Percentiles rank a stretch among this genome's conserved stretches.
These are phyloP conservation scores for Gymnopilus junonius DNA, from an alignment of 768 basidiomycete genomes.

Conservation along the genomic window DNA sequence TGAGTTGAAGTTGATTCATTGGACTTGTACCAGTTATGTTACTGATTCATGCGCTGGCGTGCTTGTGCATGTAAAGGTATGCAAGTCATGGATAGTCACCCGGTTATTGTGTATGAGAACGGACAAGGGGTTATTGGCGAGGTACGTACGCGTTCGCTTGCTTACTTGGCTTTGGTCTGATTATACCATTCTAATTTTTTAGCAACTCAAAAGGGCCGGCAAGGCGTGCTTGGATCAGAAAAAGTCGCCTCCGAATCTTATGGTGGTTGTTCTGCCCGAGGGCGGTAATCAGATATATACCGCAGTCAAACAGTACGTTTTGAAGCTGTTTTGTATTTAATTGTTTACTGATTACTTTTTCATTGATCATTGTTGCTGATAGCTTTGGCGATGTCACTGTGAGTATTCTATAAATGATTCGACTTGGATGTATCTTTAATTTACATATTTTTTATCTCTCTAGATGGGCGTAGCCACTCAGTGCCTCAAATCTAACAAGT, in stretches of 20 bases:
- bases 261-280: conserved; percentile 76
- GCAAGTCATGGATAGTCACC: conserved; percentile 45
- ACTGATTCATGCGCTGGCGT: too few species aligned
- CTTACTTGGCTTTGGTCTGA: conserved; percentile 15
- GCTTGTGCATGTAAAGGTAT: conserved; percentile 59
- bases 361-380: conserved; percentile 48
- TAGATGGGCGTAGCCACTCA: conserved; percentile 83
- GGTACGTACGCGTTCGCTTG: conserved; percentile 16
- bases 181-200: conserved; percentile 38
- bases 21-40: too few species aligned
- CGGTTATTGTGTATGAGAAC: conserved; percentile 58
- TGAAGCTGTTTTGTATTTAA: neutral
- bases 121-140: conserved; percentile 56
- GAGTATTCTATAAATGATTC: conserved; percentile 48
- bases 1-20: conserved; percentile 43
- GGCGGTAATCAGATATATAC: conserved; percentile 75
- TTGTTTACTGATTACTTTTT: neutral
- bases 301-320: conserved; percentile 80
- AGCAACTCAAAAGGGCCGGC: conserved; percentile 60
- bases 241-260: conserved; percentile 50
- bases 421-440: neutral
- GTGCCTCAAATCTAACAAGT: conserved; percentile 71
- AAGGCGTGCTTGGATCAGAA: conserved; percentile 43
- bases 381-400: conserved; percentile 68
- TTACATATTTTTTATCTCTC: conserved; percentile 24